Evolutionary conservation across 2,329 filamentous ascomycete genomes (phyloP), one percentile per base, ranked within the genome.

Genomic region (Apiospora kogelbergensis): DNA sequence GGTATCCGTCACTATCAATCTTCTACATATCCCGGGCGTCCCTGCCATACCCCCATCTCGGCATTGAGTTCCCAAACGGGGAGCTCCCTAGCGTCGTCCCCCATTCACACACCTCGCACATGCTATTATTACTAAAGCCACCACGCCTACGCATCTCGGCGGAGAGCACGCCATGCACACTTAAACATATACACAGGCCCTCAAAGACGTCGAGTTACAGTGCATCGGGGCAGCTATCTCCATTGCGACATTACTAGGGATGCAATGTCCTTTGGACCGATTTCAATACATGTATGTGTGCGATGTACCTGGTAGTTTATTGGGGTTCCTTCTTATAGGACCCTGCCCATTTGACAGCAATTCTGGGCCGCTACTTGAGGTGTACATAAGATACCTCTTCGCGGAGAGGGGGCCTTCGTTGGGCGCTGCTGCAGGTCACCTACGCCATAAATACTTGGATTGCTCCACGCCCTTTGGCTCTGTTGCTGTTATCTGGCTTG

Each of bases 51-150:
- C 53, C 53, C 53, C 53, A 60, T 37, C 17, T 60, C 53, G 53
- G 53, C 53, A 60, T 60, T 60, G 53, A 60, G 53, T 37, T 37
- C 53, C 53, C 53, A 60, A 60, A 37, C 48, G 53, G 53, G 53
- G 53, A 60, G 53, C 53, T 37, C 53, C 53, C 53, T 37, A 60
- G 53, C 53, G 53, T 24, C 26, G 7, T 57, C 17, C 53, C 30
- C 26, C 53, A 30, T 60, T 26, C 48, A 57, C 48, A 33, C 48
- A n/a, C 45, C 45, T 15, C 9, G 30, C 22, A 24, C 22, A 26
- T 30, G 46, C 22, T 53, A 30, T 26, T 26, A 30, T 30, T 53
- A 53, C 46, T 53, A 37, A 10, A 33, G 30, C 7, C n/a, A 60
- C 26, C 53, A n/a, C 53, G n/a, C 26, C 26, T n/a, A 60, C 10